Percentiles rank a stretch among this genome's conserved stretches.
phyloP scores from a whole-genome alignment of 176 grass and related monocot genomes.

The Eleusine coracana region DNA sequence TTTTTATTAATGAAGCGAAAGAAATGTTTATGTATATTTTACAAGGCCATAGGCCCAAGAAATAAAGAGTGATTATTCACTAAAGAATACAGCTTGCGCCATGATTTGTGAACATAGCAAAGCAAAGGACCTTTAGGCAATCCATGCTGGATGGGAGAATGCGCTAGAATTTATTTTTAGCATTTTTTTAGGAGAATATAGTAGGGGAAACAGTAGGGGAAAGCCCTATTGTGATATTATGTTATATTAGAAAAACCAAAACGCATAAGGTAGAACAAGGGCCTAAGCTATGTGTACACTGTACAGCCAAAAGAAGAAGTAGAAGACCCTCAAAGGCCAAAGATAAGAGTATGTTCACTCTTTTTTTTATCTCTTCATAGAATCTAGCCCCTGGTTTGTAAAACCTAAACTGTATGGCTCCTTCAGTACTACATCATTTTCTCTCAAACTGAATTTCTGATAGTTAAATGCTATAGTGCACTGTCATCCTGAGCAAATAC shows the following conservation, averaged over 20 bases:
- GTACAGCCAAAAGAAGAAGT: no score
- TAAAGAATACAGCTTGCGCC: constrained; percentile 13
- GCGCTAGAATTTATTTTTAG: neutral
- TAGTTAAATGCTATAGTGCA: constrained; percentile 2
- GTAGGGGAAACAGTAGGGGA: no score
- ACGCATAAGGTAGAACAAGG: no score
- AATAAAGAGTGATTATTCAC: neutral
- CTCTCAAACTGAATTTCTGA: neutral
- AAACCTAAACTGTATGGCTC: neutral
- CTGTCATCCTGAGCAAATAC: constrained; percentile 3
- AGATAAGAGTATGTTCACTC: neutral
- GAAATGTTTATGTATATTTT: no score
- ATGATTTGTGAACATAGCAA: neutral
- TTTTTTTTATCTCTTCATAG: neutral
- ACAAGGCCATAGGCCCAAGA: neutral
- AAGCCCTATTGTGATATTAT: no score
- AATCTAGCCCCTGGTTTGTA: neutral
- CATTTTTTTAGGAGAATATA: neutral
- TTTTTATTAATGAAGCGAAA: no score
- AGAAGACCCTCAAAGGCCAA: no score
- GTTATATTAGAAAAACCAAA: no score
- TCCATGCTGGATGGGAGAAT: neutral
- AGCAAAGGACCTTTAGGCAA: neutral
- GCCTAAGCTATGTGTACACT: no score
- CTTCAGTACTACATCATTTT: neutral